Evolutionary conservation across 2,329 filamentous ascomycete species (phyloP).

Genomic region (Rosellinia necatrix): DNA sequence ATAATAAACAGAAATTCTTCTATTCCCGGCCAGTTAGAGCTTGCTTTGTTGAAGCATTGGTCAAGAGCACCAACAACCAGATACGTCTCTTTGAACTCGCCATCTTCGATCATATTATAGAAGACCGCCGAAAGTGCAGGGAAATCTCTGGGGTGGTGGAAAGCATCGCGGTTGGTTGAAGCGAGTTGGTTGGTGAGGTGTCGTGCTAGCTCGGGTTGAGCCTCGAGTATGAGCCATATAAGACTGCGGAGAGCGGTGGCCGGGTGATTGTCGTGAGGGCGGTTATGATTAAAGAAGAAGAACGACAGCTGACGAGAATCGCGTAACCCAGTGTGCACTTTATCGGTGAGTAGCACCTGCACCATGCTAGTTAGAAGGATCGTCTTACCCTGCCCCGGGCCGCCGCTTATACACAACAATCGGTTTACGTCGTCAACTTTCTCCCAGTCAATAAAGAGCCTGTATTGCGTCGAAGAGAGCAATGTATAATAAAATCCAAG

Average conservation of each 20-base stretch:
- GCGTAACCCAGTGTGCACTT: not conserved
- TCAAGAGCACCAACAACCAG: slow-evolving; percentile 1
- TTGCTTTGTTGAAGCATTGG: not conserved
- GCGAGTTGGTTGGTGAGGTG: not conserved
- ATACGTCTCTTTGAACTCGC: not conserved
- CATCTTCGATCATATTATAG: not conserved
- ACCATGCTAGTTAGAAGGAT: not conserved
- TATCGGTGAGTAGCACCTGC: not conserved
- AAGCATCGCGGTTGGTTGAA: not conserved
- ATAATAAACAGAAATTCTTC: not conserved
- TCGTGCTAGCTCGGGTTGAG: not conserved
- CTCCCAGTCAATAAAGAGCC: not conserved
- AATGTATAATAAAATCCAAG: not conserved
- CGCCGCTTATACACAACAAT: not conserved
- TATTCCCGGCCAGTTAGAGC: not conserved
- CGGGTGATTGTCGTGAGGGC: not conserved
- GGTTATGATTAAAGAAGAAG: slow-evolving; percentile 1
- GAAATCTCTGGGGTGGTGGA: not conserved
- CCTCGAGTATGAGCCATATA: not conserved
- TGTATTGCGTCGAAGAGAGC: not conserved
- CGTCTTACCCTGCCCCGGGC: not conserved
- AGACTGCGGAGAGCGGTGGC: not conserved
- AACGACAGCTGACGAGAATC: not conserved
- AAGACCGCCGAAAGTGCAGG: not conserved
- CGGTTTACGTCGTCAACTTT: not conserved